Evolutionary conservation across 352 stramenopile genomes (phyloP), one percentile per base, ranked within the genome.

Genomic region (Phytophthora agathidicida): DNA sequence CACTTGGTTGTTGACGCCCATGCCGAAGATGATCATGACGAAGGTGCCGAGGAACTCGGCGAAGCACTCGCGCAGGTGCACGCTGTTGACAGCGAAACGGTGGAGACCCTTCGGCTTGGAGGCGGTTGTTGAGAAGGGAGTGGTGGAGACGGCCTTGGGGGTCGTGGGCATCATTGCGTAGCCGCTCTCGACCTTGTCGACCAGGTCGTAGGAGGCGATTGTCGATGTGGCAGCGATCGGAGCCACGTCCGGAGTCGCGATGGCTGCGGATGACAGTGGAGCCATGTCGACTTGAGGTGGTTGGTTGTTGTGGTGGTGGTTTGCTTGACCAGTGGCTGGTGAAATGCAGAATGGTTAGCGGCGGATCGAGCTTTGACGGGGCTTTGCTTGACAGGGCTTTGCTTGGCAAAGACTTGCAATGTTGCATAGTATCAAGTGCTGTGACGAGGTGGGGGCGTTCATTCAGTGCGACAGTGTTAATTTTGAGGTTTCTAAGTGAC

Each of bases 1-100:
- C 16, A 84, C 71, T 60, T 89, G 73, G 49, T 77, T 73, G 60
- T 81, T 81, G 5, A 86, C 78, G 31, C 76, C 79, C 39, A 75
- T 69, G 32, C 79, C 76, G 63, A 89, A 89, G 7, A 65, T 44
- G 59, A 89, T 71, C 58, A 82, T 64, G 37, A 79, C 56, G 42
- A 75, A 69, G 11, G 73, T 77, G 45, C 65, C 68, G 20, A 83
- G 67, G 60, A 79, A 80, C 54, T 81, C 74, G 38, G 68, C 68
- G 17, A 79, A 28, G 46, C 74, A 81, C 56, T 83, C 68, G 37
- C 71, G 66, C 19, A 68, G 5, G 23, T 70, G 65, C 30, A 70
- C 53, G 49, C 59, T 73, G 35, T 70, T 17, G 5, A 64, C 46
- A 14, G 51, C 50, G 32, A 56, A 69, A 19, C 58, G 36, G 13